Base-by-base conservation (phyloP, 1,284 basidiomycete species). In the Farysia itapuensis region DNA sequence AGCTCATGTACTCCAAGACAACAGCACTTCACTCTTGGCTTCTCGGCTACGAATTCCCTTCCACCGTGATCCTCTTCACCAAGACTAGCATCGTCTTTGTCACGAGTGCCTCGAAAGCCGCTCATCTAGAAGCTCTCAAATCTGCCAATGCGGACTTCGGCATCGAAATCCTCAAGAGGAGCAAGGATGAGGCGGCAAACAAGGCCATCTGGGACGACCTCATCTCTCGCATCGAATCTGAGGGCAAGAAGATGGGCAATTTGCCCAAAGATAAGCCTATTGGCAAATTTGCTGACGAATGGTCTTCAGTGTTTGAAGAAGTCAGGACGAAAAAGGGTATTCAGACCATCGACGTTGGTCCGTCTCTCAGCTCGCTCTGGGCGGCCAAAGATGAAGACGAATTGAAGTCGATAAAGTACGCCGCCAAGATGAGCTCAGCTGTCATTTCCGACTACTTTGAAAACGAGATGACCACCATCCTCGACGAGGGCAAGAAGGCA, bases 31-130 rank as follows among this genome's bases (percentile, higher is more conserved):
- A 64, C 44, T 91, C 90, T 66, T 96, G 90, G 88, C 81, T 97
- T 8, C 83, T 97, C 24, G 94, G 92, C 19, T 97, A 92, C 77
- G 94, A 97, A 77, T 97, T 97, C 73, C 93, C 93, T 0, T 91
- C 90, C 0, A 96, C 93, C 0, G 81, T 97, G 32, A 84, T 93
- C 46, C 79, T 94, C 25, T 87, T 97, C 64, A 83, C 86, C 64
- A 65, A 69, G 12, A 85, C 86, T 67, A 80, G 85, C 41, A 79
- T 96, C 22, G 82, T 81, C 22, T 87, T 96, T 45, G 80, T 96
- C 30, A 92, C 89, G 61, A 94, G 90, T 16, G 84, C 87, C 4
- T 88, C 87, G 23, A 96, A 97, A 83, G 70, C 70, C 37, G 66
- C 64, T 20, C 66, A 63, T 22, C 58, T 72, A 21, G 68, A 72